Percentiles rank a stretch among this genome's conserved stretches.
These are phyloP conservation scores for Clavariopsis aquatica DNA, from an alignment of 495 filamentous ascomycete genomes.

Conservation along the genomic window DNA sequence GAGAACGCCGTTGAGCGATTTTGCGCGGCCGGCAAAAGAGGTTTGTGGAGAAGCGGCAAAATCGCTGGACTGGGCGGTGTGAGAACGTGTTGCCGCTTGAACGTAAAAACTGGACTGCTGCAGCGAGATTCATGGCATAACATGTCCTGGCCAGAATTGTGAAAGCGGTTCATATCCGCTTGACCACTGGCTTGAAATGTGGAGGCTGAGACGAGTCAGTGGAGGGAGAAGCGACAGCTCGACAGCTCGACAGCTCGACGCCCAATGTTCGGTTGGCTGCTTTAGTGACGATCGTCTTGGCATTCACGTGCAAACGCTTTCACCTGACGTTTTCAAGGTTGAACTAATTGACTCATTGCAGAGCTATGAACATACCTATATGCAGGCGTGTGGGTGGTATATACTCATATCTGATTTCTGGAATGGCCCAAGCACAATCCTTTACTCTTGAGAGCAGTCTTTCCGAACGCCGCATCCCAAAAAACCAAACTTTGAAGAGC, in stretches of 20 bases:
- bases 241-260: too few species aligned
- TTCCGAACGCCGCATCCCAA: neutral
- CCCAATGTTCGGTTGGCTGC: too few species aligned
- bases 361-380: neutral
- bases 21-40: neutral
- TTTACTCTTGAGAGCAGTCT: neutral
- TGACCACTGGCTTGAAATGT: too few species aligned
- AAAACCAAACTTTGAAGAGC: constrained; percentile 4
- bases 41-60: neutral
- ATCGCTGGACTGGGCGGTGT: too few species aligned
- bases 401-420: constrained; percentile 4
- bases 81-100: too few species aligned
- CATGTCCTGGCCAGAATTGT: too few species aligned
- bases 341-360: neutral
- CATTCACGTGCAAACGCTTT: neutral
- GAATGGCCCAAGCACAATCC: neutral
- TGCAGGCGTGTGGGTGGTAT: neutral
- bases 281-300: neutral
- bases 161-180: too few species aligned
- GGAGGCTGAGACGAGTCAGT: too few species aligned
- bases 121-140: too few species aligned
- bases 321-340: neutral
- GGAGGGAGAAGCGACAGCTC: neutral
- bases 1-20: constrained; percentile 7
- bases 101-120: too few species aligned